A percentile compares a stretch with the other conserved stretches of the same genome.
These are phyloP conservation scores for Ascochyta lentis DNA, from an alignment of 2,329 filamentous ascomycete species.

Conservation along the genomic window DNA sequence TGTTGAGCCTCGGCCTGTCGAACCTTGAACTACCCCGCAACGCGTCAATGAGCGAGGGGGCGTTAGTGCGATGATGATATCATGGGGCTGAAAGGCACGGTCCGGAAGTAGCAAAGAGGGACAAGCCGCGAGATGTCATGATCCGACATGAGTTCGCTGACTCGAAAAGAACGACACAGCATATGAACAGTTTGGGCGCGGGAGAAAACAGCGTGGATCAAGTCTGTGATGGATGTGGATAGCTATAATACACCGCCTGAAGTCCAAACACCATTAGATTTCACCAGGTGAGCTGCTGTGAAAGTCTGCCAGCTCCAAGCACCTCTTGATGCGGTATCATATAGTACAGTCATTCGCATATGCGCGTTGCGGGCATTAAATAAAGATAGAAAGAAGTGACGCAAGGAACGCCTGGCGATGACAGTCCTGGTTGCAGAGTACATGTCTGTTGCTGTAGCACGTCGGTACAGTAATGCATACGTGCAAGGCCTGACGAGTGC, in stretches of 20 bases:
- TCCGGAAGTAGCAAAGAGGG: neutral
- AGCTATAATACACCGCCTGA: constrained; percentile 8
- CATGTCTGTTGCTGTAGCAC: neutral
- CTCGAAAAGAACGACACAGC: neutral
- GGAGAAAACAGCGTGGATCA: neutral
- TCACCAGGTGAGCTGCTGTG: constrained; percentile 1
- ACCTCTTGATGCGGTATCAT: constrained; percentile 20
- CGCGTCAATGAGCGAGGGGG: constrained; percentile 6
- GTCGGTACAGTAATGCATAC: neutral
- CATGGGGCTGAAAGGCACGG: neutral
- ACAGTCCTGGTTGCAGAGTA: neutral
- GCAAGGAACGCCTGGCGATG: constrained; percentile 1
- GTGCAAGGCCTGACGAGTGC: neutral
- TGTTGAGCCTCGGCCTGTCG: neutral
- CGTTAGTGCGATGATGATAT: neutral
- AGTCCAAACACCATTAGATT: constrained; percentile 10
- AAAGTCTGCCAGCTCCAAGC: constrained; percentile 9
- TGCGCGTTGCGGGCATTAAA: constrained; percentile 24
- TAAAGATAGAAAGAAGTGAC: neutral
- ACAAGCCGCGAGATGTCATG: neutral
- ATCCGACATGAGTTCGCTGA: neutral
- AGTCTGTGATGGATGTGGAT: constrained; percentile 7
- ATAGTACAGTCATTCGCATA: constrained; percentile 21
- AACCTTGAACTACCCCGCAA: constrained; percentile 16
- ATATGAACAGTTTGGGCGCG: neutral